Evolutionary conservation across 257 asterid genomes (phyloP), one percentile per base, ranked within the genome.

Genomic region (Solanum chaucha): DNA sequence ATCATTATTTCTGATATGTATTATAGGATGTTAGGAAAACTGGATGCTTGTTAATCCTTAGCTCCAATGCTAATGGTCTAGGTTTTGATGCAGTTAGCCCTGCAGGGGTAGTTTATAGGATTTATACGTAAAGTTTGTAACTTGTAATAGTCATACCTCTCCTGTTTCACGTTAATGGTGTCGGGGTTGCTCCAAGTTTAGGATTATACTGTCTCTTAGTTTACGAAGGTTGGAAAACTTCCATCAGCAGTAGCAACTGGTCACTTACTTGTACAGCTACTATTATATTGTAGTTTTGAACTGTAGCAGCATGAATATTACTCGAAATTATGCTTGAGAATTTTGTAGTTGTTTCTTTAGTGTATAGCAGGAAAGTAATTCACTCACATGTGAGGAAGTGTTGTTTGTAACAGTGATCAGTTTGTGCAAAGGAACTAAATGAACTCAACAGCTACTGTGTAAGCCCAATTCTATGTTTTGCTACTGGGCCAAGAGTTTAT

Each of bases 1-100:
- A 91, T 89, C 89, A 83, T n/a, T 88, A 86, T 88, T 84, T 85
- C 46, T 32, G 38, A 85, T 17, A 36, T 82, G 88, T 90, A 84
- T 46, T n/a, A 74, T 90, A 93, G 90, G 85, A 10, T 36, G 17
- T 40, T 77, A 70, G 28, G 12, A 26, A 72, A 85, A 20, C 67
- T 28, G 82, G 61, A 67, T 55, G 55, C 84, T 72, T 73, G 75
- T 41, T 41, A 40, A n/a, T 38, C 58, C 83, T 40, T 40, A n/a
- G 83, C 35, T 40, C 59, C 59, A 75, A 75, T 38, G 19, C 61
- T 41, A 41, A 77, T 8, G 61, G 14, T 77, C 84, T 58, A 17
- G 68, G 88, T 86, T 9, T 35, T 41, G 41, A 80, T 80, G 84
- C 84, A 80, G 65, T 41, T 80, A 26, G 19, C 20, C 38, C 40